A percentile compares a stretch with the other conserved stretches of the same genome.
Evolutionary conservation across 805 yeast species (phyloP).

Genomic region (Barnettozyma sucrosica): DNA sequence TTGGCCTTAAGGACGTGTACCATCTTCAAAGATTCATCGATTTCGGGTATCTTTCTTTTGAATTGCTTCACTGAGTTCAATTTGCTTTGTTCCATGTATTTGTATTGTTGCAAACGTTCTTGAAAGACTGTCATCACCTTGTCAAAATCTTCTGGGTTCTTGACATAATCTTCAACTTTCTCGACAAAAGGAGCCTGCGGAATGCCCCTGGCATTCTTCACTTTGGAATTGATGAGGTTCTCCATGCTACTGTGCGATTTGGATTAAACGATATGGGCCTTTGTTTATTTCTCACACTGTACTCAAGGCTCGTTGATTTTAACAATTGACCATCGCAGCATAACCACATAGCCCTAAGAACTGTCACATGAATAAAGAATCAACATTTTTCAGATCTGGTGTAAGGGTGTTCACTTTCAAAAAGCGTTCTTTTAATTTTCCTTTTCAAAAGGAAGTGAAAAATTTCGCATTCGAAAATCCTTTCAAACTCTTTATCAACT

Average conservation of each 20-base stretch:
- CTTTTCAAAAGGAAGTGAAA: conserved; percentile 1
- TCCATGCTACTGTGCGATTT: conserved; percentile 14
- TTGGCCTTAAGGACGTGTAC: conserved; percentile 53
- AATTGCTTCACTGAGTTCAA: conserved; percentile 38
- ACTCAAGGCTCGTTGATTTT: not conserved
- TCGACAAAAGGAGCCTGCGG: conserved; percentile 95
- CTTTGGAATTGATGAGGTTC: conserved; percentile 20
- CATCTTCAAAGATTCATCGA: conserved; percentile 74
- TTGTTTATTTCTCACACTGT: no score
- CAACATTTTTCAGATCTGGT: not conserved
- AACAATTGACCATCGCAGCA: not conserved
- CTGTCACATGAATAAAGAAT: not conserved
- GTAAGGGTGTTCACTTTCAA: not conserved
- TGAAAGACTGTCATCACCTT: conserved; percentile 68
- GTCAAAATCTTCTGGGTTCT: conserved; percentile 65
- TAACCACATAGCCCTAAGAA: not conserved
- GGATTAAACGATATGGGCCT: no score
- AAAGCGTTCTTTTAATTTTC: not conserved
- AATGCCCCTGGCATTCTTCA: conserved; percentile 81
- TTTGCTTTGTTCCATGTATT: conserved; percentile 61
- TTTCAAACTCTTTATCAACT: not conserved
- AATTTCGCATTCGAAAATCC: not conserved
- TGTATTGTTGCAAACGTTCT: conserved; percentile 83
- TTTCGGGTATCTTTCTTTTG: conserved; percentile 81
- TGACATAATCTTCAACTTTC: conserved; percentile 69